These are phyloP conservation scores for Xylariaceae sp. DNA, from an alignment of 2,329 filamentous ascomycete species.

Conservation along the genomic window DNA sequence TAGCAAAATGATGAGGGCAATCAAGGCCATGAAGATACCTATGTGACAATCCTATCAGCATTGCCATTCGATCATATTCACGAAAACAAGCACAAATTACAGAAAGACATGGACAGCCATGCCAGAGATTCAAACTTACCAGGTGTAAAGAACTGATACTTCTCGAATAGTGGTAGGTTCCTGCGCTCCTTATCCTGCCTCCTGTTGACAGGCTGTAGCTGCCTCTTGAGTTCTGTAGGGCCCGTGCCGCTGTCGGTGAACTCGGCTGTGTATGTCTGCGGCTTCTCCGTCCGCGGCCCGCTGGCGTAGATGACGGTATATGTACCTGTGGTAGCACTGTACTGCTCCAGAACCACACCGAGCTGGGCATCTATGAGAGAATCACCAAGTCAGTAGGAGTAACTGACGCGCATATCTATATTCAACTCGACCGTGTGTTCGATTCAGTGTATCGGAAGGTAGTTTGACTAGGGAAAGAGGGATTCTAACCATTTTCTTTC, in stretches of 20 bases:
- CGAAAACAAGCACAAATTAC: neutral
- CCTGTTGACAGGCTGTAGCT: slow-evolving; percentile 41
- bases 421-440: neutral
- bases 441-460: neutral
- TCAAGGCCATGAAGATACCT: slow-evolving; percentile 89
- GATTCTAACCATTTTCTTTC: slow-evolving; percentile 54
- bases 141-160: slow-evolving; percentile 92
- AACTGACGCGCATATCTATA: neutral
- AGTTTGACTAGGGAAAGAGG: neutral
- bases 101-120: neutral
- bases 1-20: slow-evolving; percentile 73
- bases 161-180: slow-evolving; percentile 75
- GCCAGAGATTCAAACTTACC: slow-evolving; percentile 60
- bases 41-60: slow-evolving; percentile 1
- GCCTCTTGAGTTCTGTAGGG: slow-evolving; percentile 77
- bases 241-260: slow-evolving; percentile 58
- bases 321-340: slow-evolving; percentile 43
- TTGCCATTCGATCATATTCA: slow-evolving; percentile 12
- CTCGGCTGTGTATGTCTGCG: slow-evolving; percentile 66
- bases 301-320: slow-evolving; percentile 82
- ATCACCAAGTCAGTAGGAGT: slow-evolving; percentile 5
- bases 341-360: slow-evolving; percentile 52
- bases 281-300: slow-evolving; percentile 55
- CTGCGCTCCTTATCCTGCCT: slow-evolving; percentile 50
- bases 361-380: slow-evolving; percentile 54